Percentiles rank a stretch among this genome's conserved stretches.
Conservation (phyloP, 257 asterid species). For the Jacaranda mimosifolia region DNA sequence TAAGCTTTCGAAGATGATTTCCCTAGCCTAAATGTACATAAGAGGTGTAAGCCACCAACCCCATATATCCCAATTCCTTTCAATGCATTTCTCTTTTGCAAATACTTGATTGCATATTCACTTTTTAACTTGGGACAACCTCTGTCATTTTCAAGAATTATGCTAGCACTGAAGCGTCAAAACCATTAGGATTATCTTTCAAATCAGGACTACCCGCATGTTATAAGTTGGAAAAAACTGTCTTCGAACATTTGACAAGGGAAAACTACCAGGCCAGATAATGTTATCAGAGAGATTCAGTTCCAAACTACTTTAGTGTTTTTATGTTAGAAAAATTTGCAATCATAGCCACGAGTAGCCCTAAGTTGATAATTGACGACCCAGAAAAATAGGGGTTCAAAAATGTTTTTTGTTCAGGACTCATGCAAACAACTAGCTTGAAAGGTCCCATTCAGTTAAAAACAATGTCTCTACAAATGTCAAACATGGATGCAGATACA, state of each 20-base stretch:
- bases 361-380: slow-evolving; percentile 17
- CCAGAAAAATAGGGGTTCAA: neutral
- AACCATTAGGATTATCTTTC: slow-evolving; percentile 3
- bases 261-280: slow-evolving; percentile 32
- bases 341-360: neutral
- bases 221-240: slow-evolving; percentile 14
- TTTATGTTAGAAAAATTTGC: slow-evolving; percentile 14
- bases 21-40: slow-evolving; percentile 69
- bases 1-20: slow-evolving; percentile 64
- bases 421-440: neutral
- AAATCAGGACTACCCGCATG: slow-evolving; percentile 13
- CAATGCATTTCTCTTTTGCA: slow-evolving; percentile 9
- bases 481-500: slow-evolving; percentile 8
- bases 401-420: neutral
- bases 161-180: slow-evolving; percentile 4
- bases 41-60: slow-evolving; percentile 33
- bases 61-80: slow-evolving; percentile 7
- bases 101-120: slow-evolving; percentile 16
- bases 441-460: neutral
- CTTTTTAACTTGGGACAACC: neutral
- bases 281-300: slow-evolving; percentile 16
- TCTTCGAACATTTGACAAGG: slow-evolving; percentile 15
- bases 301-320: neutral
- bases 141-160: slow-evolving; percentile 6
- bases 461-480: slow-evolving; percentile 6